Evolutionary conservation across 192 early-diverging fungal species (phyloP), one percentile per base, ranked within the genome.

Genomic region (Umbelopsis sp.): DNA sequence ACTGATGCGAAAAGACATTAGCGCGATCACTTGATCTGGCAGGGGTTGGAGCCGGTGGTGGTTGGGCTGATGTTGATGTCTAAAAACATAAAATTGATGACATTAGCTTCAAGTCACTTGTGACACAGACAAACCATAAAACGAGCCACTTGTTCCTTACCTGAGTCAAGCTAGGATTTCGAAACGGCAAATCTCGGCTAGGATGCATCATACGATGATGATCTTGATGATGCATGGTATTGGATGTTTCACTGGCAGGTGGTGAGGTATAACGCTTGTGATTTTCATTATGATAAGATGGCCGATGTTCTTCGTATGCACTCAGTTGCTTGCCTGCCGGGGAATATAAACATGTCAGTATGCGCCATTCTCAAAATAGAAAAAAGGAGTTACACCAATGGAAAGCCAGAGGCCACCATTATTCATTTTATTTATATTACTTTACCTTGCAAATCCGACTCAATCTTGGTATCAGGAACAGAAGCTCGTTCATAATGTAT

Each of bases 1-100:
- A 61, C 55, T 61, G 55, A 16, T 61, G 55, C 25, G 55, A 61
- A 37, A 61, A 61, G 16, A 33, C 30, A 61, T 61, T 61, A 30
- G 55, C 27, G 6, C 55, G 55, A 61, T 61, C 55, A 11, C 10
- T 41, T 41, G 37, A 41, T 41, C 37, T 41, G 10, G 37, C 37
- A 6, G 37, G 37, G 37, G 55, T 35, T 35, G 55, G 6, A 12
- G 27, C 27, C 55, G 33, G 27, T 1, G 55, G 27, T 37, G 25
- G 12, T n/a, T 61, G 55, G 7, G 55, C 27, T 3, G 55, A 30
- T 35, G 55, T 25, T 10, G 55, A 30, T 25, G 27, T 16, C 12
- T 23, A 53, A 10, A 20, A 20, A 6, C 12, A 49, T 10, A 49
- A 6, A 20, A 5, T 1, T 0, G 15, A 49, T 20, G 0, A 49